phyloP scores from a whole-genome alignment of 225 moss, liverwort and hornwort genomes.

The Straminergon stramineum region DNA sequence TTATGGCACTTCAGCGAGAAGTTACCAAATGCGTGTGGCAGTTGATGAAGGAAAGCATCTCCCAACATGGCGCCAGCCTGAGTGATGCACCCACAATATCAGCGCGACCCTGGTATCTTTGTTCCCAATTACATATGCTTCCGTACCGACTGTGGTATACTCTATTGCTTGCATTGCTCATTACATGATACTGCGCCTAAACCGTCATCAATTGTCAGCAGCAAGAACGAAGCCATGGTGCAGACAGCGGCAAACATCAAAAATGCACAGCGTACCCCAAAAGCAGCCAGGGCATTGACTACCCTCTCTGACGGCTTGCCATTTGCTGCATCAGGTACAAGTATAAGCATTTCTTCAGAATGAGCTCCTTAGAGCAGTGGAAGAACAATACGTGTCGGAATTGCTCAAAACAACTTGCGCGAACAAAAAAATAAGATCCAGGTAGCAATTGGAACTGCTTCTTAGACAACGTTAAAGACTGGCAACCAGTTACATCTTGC shows the following conservation, averaged over 20 bases:
- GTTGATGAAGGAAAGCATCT: constrained; percentile 89
- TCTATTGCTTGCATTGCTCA: not conserved
- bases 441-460: not conserved
- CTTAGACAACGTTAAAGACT: not conserved
- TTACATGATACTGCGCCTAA: not conserved
- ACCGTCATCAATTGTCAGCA: not conserved
- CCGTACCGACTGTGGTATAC: not conserved
- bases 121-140: not conserved
- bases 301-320: constrained; percentile 64
- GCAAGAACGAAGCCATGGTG: not conserved
- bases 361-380: not conserved
- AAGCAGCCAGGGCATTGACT: constrained; percentile 83
- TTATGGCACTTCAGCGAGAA: not conserved
- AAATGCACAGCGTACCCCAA: constrained; percentile 50
- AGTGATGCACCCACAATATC: not conserved
- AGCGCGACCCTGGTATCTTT: not conserved
- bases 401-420: not conserved
- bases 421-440: not conserved
- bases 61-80: constrained; percentile 94
- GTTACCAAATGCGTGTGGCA: constrained; percentile 87
- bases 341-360: constrained; percentile 9
- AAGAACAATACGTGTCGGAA: not conserved
- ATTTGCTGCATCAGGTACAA: constrained; percentile 43
- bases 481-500: not conserved
- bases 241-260: not conserved